A percentile compares a stretch with the other conserved stretches of the same genome.
phyloP scores from a whole-genome alignment of 208 protist species.

The Trypanosoma mega region DNA sequence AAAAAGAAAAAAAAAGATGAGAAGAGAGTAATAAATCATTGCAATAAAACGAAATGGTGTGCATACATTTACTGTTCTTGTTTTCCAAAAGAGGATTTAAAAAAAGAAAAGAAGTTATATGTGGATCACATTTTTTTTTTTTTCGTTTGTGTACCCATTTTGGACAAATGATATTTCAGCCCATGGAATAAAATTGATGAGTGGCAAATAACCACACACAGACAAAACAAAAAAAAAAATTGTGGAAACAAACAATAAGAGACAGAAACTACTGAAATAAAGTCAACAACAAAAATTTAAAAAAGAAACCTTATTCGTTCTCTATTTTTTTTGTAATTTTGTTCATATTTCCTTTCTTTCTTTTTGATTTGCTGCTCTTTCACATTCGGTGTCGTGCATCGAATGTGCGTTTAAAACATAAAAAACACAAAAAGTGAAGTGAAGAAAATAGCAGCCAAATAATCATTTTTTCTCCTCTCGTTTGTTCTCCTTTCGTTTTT shows the following conservation, averaged over 20 bases:
- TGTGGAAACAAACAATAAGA: constrained; percentile 14
- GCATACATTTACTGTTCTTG: constrained; percentile 1
- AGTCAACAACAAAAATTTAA: background rate
- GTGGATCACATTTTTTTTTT: background rate
- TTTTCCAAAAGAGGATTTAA: background rate
- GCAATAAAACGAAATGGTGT: constrained; percentile 1
- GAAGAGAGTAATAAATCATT: background rate
- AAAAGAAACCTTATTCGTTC: too few species aligned
- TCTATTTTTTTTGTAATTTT: too few species aligned
- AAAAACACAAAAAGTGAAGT: too few species aligned
- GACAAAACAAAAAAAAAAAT: background rate
- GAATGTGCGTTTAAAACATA: too few species aligned
- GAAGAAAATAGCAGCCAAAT: too few species aligned
- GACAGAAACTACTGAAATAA: constrained; percentile 3
- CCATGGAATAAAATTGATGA: constrained; percentile 13
- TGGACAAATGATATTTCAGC: background rate
- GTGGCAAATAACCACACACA: constrained; percentile 2
- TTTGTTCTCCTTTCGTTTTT: too few species aligned
- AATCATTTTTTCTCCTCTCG: too few species aligned
- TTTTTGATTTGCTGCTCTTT: too few species aligned
- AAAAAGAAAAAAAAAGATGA: background rate
- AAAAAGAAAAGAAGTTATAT: constrained; percentile 18
- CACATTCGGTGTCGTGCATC: too few species aligned
- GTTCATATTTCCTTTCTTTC: too few species aligned
- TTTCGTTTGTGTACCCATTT: constrained; percentile 3